phyloP scores from a whole-genome alignment of 192 early-diverging fungal species.

The Phlyctochytrium planicorne region DNA sequence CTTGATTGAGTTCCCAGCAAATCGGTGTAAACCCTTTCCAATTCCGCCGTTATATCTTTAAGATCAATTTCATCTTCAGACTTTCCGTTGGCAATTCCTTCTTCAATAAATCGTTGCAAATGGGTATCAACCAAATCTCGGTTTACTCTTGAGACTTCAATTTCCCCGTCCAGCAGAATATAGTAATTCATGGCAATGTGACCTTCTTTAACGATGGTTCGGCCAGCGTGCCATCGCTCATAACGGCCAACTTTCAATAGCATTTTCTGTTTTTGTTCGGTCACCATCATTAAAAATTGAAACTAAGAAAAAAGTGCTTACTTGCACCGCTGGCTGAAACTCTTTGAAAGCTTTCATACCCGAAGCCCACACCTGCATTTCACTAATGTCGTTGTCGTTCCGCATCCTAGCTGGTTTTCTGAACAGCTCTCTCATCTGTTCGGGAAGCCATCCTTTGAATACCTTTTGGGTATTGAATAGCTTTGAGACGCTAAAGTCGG shows the following conservation, averaged over 20 bases:
- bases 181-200: constrained; percentile 35
- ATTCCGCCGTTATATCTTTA: not conserved
- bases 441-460: constrained; percentile 39
- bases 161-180: constrained; percentile 41
- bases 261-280: no score
- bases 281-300: no score
- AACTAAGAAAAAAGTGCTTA: not conserved
- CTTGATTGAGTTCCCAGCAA: constrained; percentile 24
- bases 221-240: constrained; percentile 31
- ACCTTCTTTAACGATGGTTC: constrained; percentile 33
- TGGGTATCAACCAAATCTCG: constrained; percentile 18
- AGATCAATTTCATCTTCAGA: not conserved
- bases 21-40: constrained; percentile 30
- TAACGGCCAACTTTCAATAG: constrained; percentile 29
- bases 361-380: constrained; percentile 26
- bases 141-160: constrained; percentile 37
- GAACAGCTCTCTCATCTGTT: constrained; percentile 30
- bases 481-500: constrained; percentile 37
- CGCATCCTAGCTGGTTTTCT: constrained; percentile 26
- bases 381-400: constrained; percentile 24
- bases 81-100: not conserved
- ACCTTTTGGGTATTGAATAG: constrained; percentile 33
- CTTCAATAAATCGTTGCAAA: not conserved
- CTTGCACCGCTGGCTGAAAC: not conserved
- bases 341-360: constrained; percentile 12